Conservation (phyloP, 108 stramenopile genomes). For the Stephanodiscus triporus region DNA sequence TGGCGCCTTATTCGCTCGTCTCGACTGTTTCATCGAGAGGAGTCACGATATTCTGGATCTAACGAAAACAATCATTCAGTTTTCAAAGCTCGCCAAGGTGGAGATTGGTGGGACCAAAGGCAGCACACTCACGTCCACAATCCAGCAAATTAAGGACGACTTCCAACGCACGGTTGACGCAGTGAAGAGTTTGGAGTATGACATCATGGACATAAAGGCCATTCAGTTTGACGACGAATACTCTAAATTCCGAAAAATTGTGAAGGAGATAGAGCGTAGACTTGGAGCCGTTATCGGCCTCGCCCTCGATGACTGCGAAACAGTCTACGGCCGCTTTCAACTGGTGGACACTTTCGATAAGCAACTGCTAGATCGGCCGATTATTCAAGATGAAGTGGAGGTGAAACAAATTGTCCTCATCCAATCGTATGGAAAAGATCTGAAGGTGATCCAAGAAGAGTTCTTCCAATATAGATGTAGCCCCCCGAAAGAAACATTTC, state of each 20-base stretch:
- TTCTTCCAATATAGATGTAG: conserved; percentile 73
- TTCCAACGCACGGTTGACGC: conserved; percentile 74
- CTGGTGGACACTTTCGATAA: conserved; percentile 86
- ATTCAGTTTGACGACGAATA: conserved; percentile 87
- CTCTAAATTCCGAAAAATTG: conserved; percentile 71
- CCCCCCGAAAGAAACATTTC: conserved; percentile 63
- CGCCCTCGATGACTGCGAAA: conserved; percentile 90
- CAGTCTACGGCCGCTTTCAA: conserved; percentile 87
- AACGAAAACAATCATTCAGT: conserved; percentile 87
- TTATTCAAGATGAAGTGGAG: conserved; percentile 92
- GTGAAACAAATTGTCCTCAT: conserved; percentile 87
- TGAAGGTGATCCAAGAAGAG: conserved; percentile 86
- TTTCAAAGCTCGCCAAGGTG: conserved; percentile 85
- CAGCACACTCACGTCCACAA: conserved; percentile 73
- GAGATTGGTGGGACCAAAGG: conserved; percentile 93
- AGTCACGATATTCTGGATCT: conserved; percentile 90
- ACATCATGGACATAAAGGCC: conserved; percentile 88
- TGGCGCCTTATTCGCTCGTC: conserved; percentile 89
- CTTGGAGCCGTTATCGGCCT: conserved; percentile 83
- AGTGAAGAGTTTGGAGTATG: conserved; percentile 84
- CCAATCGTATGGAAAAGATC: conserved; percentile 82
- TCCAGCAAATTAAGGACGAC: conserved; percentile 83
- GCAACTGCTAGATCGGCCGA: conserved; percentile 81
- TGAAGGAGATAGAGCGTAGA: conserved; percentile 91
- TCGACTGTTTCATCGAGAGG: conserved; percentile 88